These are phyloP conservation scores for Podaxis rugospora DNA, from an alignment of 768 basidiomycete genomes.

Conservation along the genomic window DNA sequence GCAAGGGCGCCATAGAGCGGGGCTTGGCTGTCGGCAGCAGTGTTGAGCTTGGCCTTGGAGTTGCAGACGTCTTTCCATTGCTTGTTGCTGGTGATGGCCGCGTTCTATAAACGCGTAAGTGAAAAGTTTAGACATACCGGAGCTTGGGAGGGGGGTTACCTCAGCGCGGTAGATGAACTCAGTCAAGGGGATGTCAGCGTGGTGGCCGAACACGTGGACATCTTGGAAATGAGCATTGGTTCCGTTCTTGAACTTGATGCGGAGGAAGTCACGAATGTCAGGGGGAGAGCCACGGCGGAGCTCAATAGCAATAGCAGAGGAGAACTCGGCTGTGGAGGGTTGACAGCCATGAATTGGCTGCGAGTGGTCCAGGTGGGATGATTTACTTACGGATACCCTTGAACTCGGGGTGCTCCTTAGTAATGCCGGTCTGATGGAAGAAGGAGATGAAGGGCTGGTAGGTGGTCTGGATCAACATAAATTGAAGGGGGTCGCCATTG, in stretches of 20 bases:
- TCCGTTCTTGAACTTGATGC: constrained; percentile 85
- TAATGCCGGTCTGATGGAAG: constrained; percentile 71
- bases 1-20: constrained; percentile 33
- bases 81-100: constrained; percentile 51
- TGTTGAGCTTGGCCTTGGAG: constrained; percentile 18
- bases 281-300: constrained; percentile 72
- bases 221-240: constrained; percentile 59
- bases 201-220: constrained; percentile 71
- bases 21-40: constrained; percentile 24
- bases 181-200: constrained; percentile 73
- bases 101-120: constrained; percentile 27
- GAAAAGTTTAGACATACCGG: background rate
- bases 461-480: constrained; percentile 74
- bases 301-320: constrained; percentile 74
- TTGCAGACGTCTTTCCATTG: constrained; percentile 49
- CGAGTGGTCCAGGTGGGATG: background rate
- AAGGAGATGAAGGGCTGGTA: constrained; percentile 92
- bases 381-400: constrained; percentile 59
- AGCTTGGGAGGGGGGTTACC: constrained; percentile 34
- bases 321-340: constrained; percentile 58
- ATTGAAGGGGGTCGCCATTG: constrained; percentile 74
- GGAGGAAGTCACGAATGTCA: constrained; percentile 76
- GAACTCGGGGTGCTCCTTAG: constrained; percentile 53
- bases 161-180: constrained; percentile 83
- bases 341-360: background rate